These are phyloP conservation scores for Oemleria cerasiformis DNA, from an alignment of 306 rosid species.

Conservation along the genomic window DNA sequence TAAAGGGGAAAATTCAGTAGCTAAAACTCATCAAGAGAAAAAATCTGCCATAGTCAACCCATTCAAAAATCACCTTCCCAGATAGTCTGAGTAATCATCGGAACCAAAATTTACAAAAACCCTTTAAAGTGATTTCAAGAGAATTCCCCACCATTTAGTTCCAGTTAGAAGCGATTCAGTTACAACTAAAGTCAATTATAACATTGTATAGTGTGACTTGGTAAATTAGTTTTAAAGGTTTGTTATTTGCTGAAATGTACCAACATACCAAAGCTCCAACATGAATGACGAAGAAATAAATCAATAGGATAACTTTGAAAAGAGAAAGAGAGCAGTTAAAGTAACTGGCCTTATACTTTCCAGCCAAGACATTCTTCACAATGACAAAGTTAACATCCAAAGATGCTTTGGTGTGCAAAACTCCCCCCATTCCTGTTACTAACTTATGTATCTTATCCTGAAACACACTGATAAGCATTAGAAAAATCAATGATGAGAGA, in stretches of 20 bases:
- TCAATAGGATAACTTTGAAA: background rate
- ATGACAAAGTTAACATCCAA: constrained; percentile 75
- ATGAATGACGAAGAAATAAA: background rate
- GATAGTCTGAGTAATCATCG: constrained; percentile 10
- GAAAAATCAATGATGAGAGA: background rate
- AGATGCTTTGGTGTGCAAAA: constrained; percentile 55
- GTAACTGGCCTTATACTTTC: constrained; percentile 71
- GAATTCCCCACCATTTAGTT: background rate
- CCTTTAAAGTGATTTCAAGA: constrained; percentile 8
- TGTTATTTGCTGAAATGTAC: background rate
- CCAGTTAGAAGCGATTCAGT: background rate
- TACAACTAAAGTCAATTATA: background rate
- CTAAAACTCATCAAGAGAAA: constrained; percentile 7
- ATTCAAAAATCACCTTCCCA: constrained; percentile 15
- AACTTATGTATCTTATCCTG: constrained; percentile 73
- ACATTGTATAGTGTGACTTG: background rate
- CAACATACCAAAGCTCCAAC: background rate
- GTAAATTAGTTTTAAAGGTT: background rate
- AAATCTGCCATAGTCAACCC: constrained; percentile 11
- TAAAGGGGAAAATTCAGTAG: constrained; percentile 27
- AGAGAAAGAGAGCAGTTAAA: constrained; percentile 22
- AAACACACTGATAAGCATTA: constrained; percentile 6
- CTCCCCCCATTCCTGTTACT: constrained; percentile 90
- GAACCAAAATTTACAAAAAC: background rate
- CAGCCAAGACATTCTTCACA: constrained; percentile 85